These are phyloP conservation scores for Sclerotinia nivalis DNA, from an alignment of 2,329 filamentous ascomycete genomes.

Conservation along the genomic window DNA sequence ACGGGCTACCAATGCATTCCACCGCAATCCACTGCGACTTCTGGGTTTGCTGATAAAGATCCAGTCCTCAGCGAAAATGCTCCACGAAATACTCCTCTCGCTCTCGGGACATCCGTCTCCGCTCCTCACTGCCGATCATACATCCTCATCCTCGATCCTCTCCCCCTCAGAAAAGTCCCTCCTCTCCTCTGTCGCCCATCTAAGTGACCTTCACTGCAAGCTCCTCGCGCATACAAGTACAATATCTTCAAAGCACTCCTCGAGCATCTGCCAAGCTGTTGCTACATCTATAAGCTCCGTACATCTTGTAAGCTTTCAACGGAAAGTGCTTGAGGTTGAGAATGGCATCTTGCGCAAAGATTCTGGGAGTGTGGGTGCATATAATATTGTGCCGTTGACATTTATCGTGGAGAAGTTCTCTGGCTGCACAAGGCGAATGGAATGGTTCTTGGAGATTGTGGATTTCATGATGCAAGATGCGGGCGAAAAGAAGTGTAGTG, in stretches of 20 bases:
- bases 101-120: slow-evolving; percentile 92
- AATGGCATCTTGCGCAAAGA: slow-evolving; percentile 73
- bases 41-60: slow-evolving; percentile 18
- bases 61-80: slow-evolving; percentile 58
- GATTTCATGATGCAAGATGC: slow-evolving; percentile 61
- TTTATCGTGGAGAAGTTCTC: slow-evolving; percentile 81
- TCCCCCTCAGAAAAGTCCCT: slow-evolving; percentile 83
- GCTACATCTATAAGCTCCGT: slow-evolving; percentile 73
- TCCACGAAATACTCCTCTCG: slow-evolving; percentile 97
- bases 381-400: slow-evolving; percentile 90
- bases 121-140: slow-evolving; percentile 64
- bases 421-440: slow-evolving; percentile 80
- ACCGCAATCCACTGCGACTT: slow-evolving; percentile 23
- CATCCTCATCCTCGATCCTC: slow-evolving; percentile 52
- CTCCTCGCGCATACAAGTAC: slow-evolving; percentile 66
- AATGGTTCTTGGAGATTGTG: slow-evolving; percentile 79
- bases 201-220: slow-evolving; percentile 76
- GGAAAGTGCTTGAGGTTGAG: slow-evolving; percentile 83
- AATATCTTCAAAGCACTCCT: slow-evolving; percentile 71
- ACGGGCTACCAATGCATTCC: background rate
- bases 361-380: slow-evolving; percentile 79
- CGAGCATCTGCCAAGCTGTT: slow-evolving; percentile 83
- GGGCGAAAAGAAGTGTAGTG: slow-evolving; percentile 53
- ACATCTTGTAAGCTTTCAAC: slow-evolving; percentile 79
- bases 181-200: slow-evolving; percentile 71